Base-by-base conservation (phyloP, 176 grass and related monocot species). In the Triticum urartu region DNA sequence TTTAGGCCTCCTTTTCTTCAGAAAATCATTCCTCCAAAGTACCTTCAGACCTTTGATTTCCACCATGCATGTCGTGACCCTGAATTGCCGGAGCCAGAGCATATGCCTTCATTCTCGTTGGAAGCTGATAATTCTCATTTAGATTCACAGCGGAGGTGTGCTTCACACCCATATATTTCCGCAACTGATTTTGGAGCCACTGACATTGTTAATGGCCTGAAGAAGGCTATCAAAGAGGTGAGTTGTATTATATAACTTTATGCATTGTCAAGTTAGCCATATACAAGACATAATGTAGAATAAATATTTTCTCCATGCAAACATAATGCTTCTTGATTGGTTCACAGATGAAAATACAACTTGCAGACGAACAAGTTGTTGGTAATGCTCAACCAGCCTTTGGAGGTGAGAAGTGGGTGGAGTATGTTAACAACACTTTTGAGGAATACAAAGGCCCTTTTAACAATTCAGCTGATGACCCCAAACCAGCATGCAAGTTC, bases 401-500 rank as follows among this genome's bases (percentile, higher is more conserved):
- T 38, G 85, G 75, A 86, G 76, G 50, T 66, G 78, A 80, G 79
- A 73, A 47, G 2, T 90, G 50, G 50, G 50, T 54, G 50, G 50
- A 54, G 91, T 71, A 87, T 87, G 61, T 98, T 90, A 93, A 93
- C 47, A 30, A 64, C 13, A 52, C 75, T 54, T 54, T 54, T 18
- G 50, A 50, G 13, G 47, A 50, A 50, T 50, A 50, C 47, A 50
- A 50, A 72, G 93, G 95, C 80, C 66, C 18, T 34, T 93, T 93
- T 87, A 95, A 89, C 93, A 93, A 95, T 79, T 95, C 87, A 18
- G 65, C 68, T 42, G 54, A 48, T 69, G 85, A 91, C 32, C 87
- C 80, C 34, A 98, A 85, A 84, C 91, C 91, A 30, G 22, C 76
- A 81, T 98, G 95, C 93, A 95, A 90, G 79, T 98, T 87, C 77